Evolutionary conservation across 2,329 filamentous ascomycete species (phyloP), one percentile per base, ranked within the genome.

Genomic region (Ophiocordyceps camponoti-saundersi): DNA sequence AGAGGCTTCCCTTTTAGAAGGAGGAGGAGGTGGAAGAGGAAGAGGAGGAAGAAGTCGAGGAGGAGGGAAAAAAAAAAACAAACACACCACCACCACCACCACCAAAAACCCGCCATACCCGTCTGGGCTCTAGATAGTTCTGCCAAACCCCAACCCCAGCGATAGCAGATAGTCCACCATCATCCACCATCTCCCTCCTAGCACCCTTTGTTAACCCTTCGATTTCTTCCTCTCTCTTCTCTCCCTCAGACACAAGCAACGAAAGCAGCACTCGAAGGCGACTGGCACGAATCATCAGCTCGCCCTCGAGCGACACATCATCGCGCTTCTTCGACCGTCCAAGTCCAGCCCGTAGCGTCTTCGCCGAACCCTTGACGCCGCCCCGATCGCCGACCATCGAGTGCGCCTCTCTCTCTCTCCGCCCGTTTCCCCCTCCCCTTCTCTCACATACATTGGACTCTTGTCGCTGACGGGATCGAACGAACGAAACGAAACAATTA

Each of bases 391-490:
- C 59, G 5, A 55, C 56, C 12, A 53, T 39, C 36, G 36, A 39
- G 36, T 39, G 32, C 32, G 32, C n/a, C 36, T 18, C 40, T 26
- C 40, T 41, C 39, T 21, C n/a, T 41, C 13, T 20, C 39, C 44
- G 13, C 11, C 16, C 13, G 13, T 36, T 16, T 36, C n/a, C 34
- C 29, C n/a, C n/a, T n/a, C n/a, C n/a, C n/a, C n/a, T n/a, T n/a
- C n/a, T n/a, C n/a, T n/a, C n/a, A n/a, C n/a, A n/a, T n/a, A n/a
- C n/a, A n/a, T 12, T 18, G 16, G 58, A 47, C 51, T 52, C 10
- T 53, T 55, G 18, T 57, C 56, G 3, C 53, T 53, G 11, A 56
- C 59, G n/a, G 55, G 59, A 34, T 54, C 57, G 15, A n/a, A n/a
- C n/a, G n/a, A n/a, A n/a, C n/a, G n/a, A n/a, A n/a, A n/a, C n/a